Base-by-base conservation (phyloP, 2,329 filamentous ascomycete genomes). In the Pleomassaria siparia region DNA sequence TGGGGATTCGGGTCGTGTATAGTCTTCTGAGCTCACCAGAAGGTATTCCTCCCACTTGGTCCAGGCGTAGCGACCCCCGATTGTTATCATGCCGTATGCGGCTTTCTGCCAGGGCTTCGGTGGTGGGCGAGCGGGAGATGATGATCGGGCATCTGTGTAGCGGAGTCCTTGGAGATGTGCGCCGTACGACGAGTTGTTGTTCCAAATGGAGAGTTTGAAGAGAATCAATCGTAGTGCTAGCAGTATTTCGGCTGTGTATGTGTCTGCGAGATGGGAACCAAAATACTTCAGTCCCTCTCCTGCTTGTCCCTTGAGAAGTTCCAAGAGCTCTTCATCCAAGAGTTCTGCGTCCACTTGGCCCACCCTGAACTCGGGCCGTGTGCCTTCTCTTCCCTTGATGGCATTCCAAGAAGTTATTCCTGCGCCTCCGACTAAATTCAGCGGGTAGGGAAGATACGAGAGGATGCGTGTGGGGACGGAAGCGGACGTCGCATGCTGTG, bases 141-240 rank as follows among this genome's bases (percentile, higher is more conserved):
- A 72, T 44, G 78, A 80, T 52, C 92, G 81, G 40, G 91, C 91
- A 67, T 97, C 92, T 10, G 89, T 88, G 65, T 92, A 97, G 65
- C 86, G 86, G 22, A 99, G 80, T 54, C 95, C 95, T 71, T 99
- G 94, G 41, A 99, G 77, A 28, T 89, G 86, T 10, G 94, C 94
- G 50, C 94, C 94, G 71, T 99, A 97, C 4, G 89, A 95, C 30
- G 94, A 89, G 69, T 96, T 86, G 70, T 96, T 89, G 70, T 97
- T 91, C 94, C 94, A 99, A 49, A 99, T 86, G 13, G 88, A 90
- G 53, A 99, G 81, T 73, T 99, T 99, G 78, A 96, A 99, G 7
- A 99, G 76, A 2, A 91, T 76, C 2, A 87, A 83, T 39, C 92
- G 81, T 46, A 99, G 77, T 0, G 78, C 81, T 22, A 96, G 79